phyloP scores from a whole-genome alignment of 2,329 filamentous ascomycete species.

The Fusarium sp. region DNA sequence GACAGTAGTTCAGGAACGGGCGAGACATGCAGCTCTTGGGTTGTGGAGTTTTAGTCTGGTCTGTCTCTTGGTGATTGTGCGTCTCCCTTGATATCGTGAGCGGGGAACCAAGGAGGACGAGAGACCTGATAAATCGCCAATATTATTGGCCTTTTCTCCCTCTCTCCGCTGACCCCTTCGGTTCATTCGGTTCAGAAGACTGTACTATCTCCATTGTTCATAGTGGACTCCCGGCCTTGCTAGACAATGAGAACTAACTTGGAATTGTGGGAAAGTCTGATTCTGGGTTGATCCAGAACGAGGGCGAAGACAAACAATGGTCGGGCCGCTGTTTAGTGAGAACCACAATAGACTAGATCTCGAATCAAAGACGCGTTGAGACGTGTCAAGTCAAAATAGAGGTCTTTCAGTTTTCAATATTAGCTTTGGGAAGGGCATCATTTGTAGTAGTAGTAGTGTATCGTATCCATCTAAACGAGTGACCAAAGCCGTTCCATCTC shows the following conservation, averaged over 20 bases:
- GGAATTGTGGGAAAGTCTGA: conserved; percentile 18
- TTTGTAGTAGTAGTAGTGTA: conserved; percentile 25
- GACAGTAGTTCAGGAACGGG: conserved; percentile 26
- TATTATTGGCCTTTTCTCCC: conserved; percentile 40
- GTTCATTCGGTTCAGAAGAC: conserved; percentile 4
- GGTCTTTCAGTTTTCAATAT: conserved; percentile 8
- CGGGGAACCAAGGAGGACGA: conserved; percentile 10
- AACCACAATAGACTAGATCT: background rate
- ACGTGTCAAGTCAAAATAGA: conserved; percentile 28
- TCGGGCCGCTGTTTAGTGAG: conserved; percentile 22
- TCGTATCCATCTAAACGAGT: conserved; percentile 44
- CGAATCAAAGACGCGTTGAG: conserved; percentile 19
- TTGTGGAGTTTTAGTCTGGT: background rate
- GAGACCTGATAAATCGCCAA: conserved; percentile 36
- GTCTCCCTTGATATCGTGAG: conserved; percentile 31
- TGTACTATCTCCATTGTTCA: conserved; percentile 16
- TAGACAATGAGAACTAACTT: conserved; percentile 21
- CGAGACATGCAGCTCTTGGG: conserved; percentile 27
- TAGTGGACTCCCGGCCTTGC: conserved; percentile 9
- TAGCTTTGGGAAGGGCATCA: conserved; percentile 37
- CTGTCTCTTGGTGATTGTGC: background rate
- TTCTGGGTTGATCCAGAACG: conserved; percentile 7
- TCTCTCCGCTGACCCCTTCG: conserved; percentile 18
- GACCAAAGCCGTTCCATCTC: conserved; percentile 48
- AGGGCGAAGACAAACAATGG: conserved; percentile 17